phyloP scores from a whole-genome alignment of 2,329 filamentous ascomycete genomes.

The Paramyrothecium sp. region DNA sequence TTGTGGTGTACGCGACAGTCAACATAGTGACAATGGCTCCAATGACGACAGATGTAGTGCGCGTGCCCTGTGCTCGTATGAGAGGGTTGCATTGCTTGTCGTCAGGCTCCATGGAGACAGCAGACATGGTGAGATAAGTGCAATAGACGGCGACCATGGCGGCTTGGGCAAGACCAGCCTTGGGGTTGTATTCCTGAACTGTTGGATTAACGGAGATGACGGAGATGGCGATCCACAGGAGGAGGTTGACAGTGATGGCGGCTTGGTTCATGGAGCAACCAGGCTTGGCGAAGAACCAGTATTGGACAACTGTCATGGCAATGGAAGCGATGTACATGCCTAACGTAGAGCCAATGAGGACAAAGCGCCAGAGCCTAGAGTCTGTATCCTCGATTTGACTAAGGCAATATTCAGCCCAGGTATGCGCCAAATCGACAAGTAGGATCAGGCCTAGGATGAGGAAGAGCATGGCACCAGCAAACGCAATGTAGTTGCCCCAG shows the following conservation, averaged over 20 bases:
- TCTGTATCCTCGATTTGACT: slow-evolving; percentile 89
- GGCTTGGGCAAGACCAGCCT: slow-evolving; percentile 92
- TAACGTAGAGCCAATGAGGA: slow-evolving; percentile 89
- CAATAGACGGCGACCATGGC: slow-evolving; percentile 98
- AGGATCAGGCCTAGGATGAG: slow-evolving; percentile 88
- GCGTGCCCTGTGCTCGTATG: slow-evolving; percentile 78
- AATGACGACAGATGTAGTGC: slow-evolving; percentile 86
- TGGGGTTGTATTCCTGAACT: slow-evolving; percentile 88
- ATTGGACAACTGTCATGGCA: slow-evolving; percentile 95
- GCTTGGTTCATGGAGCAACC: slow-evolving; percentile 95
- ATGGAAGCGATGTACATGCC: slow-evolving; percentile 91
- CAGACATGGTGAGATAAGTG: slow-evolving; percentile 97
- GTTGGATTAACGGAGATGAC: slow-evolving; percentile 84
- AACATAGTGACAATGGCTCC: slow-evolving; percentile 95
- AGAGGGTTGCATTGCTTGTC: slow-evolving; percentile 92
- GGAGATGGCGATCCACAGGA: slow-evolving; percentile 79
- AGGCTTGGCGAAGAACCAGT: slow-evolving; percentile 84
- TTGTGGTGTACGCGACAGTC: slow-evolving; percentile 96
- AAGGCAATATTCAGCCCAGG: slow-evolving; percentile 95
- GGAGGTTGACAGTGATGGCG: slow-evolving; percentile 89
- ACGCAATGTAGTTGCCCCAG: slow-evolving; percentile 92
- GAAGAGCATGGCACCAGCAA: slow-evolving; percentile 88
- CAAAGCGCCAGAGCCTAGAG: slow-evolving; percentile 77
- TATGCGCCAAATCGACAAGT: slow-evolving; percentile 91
- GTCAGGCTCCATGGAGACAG: slow-evolving; percentile 97